Evolutionary conservation across 2,329 filamentous ascomycete genomes (phyloP).

Genomic region (Canariomyces notabilis): DNA sequence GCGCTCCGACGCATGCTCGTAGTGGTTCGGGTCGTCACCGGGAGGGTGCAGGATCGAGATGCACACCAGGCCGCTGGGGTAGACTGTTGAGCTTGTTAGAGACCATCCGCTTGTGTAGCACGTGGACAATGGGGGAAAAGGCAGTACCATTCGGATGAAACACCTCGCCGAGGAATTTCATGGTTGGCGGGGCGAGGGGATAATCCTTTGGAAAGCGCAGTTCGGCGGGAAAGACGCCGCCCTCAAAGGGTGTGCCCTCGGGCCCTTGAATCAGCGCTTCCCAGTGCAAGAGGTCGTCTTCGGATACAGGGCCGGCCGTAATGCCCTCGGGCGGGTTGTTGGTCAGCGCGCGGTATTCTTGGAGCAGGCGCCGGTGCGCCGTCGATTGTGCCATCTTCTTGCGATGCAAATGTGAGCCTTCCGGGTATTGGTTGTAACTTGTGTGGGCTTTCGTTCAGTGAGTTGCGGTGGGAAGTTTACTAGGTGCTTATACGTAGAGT

Average conservation of each 20-base stretch:
- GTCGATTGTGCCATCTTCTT: conserved; percentile 55
- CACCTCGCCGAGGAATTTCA: conserved; percentile 91
- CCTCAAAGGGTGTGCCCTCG: conserved; percentile 92
- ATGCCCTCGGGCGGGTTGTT: conserved; percentile 97
- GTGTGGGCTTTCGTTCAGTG: too few relatives aligned
- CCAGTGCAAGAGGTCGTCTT: conserved; percentile 95
- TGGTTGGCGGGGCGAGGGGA: conserved; percentile 89
- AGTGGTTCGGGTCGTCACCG: conserved; percentile 96
- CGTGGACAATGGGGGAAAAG: background rate
- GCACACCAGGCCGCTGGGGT: conserved; percentile 86
- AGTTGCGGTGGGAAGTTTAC: background rate
- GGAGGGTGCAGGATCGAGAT: conserved; percentile 97
- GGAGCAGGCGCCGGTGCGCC: conserved; percentile 76
- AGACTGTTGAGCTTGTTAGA: conserved; percentile 53
- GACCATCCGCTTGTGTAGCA: background rate
- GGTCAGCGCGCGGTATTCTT: conserved; percentile 91
- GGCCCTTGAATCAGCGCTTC: conserved; percentile 94
- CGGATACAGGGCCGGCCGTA: conserved; percentile 84
- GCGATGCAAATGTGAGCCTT: background rate
- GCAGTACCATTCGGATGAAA: conserved; percentile 97
- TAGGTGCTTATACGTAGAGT: background rate
- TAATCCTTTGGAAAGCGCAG: conserved; percentile 95
- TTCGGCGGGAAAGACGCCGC: conserved; percentile 90
- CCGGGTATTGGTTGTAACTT: background rate
- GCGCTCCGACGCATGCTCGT: conserved; percentile 90